Conservation (phyloP, 176 grass and related monocot species). For the Oryza glaberrima region DNA sequence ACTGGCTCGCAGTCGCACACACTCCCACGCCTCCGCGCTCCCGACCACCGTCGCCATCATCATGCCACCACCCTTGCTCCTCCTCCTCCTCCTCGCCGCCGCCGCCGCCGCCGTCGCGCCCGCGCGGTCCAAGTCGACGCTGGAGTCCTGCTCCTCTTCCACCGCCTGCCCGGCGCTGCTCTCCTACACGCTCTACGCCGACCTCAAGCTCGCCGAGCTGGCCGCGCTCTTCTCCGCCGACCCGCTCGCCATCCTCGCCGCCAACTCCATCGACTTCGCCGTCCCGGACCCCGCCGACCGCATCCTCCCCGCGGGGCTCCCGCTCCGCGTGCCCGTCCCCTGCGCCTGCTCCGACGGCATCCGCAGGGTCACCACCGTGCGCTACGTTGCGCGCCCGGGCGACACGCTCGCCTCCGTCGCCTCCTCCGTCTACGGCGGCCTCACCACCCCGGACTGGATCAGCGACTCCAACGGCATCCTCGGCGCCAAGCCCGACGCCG, state of each 20-base stretch:
- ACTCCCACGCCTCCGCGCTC: not conserved
- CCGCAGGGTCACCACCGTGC: conserved; percentile 61
- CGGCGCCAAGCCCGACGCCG: conserved; percentile 10
- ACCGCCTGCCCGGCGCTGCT: conserved; percentile 72
- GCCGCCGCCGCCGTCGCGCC: conserved; percentile 7
- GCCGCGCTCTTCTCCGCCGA: conserved; percentile 76
- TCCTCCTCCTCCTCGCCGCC: conserved; percentile 15
- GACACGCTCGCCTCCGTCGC: conserved; percentile 77
- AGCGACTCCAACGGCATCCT: conserved; percentile 60
- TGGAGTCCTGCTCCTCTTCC: conserved; percentile 77
- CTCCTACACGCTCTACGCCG: conserved; percentile 83
- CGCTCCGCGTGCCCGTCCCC: conserved; percentile 67
- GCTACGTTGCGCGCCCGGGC: conserved; percentile 66
- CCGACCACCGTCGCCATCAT: conserved; percentile 33
- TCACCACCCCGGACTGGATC: conserved; percentile 82
- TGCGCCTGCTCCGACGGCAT: conserved; percentile 88
- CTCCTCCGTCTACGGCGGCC: conserved; percentile 60
- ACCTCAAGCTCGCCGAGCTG: conserved; percentile 85
- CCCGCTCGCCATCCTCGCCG: conserved; percentile 73
- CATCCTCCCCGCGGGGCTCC: conserved; percentile 80
- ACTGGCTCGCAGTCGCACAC: not conserved
- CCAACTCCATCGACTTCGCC: conserved; percentile 81
- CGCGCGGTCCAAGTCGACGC: conserved; percentile 53
- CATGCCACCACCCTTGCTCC: not conserved
- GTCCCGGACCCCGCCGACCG: conserved; percentile 46